These are phyloP conservation scores for Phytophthora citrophthora DNA, from an alignment of 352 stramenopile genomes.

Conservation along the genomic window DNA sequence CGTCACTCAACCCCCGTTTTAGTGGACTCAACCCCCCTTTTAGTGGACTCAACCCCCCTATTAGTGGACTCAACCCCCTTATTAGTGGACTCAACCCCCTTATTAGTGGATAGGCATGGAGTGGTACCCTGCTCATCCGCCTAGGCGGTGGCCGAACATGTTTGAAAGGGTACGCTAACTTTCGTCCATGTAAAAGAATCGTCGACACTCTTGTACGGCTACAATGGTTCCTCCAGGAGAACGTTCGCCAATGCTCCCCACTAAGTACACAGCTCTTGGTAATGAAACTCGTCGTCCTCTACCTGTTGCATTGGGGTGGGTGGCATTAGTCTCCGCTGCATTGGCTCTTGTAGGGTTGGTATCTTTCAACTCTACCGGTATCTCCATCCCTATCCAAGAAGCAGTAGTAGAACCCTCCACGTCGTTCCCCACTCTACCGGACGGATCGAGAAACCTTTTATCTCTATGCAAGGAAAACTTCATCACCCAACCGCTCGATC, in stretches of 20 bases:
- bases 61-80: too few relatives aligned
- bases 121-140: too few relatives aligned
- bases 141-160: too few relatives aligned
- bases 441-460: slow-evolving; percentile 46
- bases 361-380: background rate
- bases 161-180: too few relatives aligned
- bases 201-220: slow-evolving; percentile 1
- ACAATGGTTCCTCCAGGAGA: slow-evolving; percentile 19
- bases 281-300: slow-evolving; percentile 15
- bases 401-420: slow-evolving; percentile 3
- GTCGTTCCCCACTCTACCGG: slow-evolving; percentile 21
- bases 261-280: background rate
- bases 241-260: slow-evolving; percentile 38
- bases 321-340: slow-evolving; percentile 23
- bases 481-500: slow-evolving; percentile 56
- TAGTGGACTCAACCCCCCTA: too few relatives aligned
- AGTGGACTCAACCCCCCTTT: too few relatives aligned
- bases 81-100: too few relatives aligned
- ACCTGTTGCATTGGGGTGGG: slow-evolving; percentile 33
- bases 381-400: background rate
- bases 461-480: slow-evolving; percentile 50
- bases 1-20: too few relatives aligned
- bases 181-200: too few relatives aligned
- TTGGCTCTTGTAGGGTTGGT: slow-evolving; percentile 11
- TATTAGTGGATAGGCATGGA: too few relatives aligned